Evolutionary conservation across 2,329 filamentous ascomycete genomes (phyloP).

Genomic region (Cladophialophora bantiana): DNA sequence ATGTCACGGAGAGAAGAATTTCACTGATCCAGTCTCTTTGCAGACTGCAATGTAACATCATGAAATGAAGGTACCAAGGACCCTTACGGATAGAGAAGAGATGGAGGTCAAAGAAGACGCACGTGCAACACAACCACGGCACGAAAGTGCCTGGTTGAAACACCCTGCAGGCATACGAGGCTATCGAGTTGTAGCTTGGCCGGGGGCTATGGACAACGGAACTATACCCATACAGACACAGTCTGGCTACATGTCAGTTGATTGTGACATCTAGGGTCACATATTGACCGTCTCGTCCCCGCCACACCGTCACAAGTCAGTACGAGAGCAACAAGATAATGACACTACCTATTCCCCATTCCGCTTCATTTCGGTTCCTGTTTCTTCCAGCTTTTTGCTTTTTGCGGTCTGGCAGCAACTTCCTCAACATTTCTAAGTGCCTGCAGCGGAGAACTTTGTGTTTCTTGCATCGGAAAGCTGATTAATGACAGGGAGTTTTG

Average conservation of each 20-base stretch:
- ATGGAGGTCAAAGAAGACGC: not conserved
- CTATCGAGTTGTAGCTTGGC: slow-evolving; percentile 1
- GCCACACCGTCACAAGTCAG: not conserved
- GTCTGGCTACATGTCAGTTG: not conserved
- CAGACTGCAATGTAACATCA: slow-evolving; percentile 19
- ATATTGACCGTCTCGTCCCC: not conserved
- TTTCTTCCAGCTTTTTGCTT: slow-evolving; percentile 4
- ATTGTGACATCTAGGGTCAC: not conserved
- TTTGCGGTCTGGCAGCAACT: slow-evolving; percentile 5
- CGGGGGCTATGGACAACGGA: not conserved
- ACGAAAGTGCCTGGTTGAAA: slow-evolving; percentile 15
- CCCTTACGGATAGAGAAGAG: slow-evolving; percentile 7
- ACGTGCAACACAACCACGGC: slow-evolving; percentile 11
- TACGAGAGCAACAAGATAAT: not conserved
- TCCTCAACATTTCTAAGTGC: not conserved
- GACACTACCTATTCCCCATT: slow-evolving; percentile 6
- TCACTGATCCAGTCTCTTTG: not conserved
- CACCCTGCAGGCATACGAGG: slow-evolving; percentile 6
- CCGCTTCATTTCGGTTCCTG: not conserved
- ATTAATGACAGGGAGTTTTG: not conserved
- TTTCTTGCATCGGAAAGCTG: not conserved
- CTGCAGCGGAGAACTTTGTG: not conserved
- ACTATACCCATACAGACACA: not conserved
- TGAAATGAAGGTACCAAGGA: slow-evolving; percentile 5
- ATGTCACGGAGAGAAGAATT: slow-evolving; percentile 5